phyloP scores from a whole-genome alignment of 495 filamentous ascomycete genomes.

The Hypoxylon fragiforme region DNA sequence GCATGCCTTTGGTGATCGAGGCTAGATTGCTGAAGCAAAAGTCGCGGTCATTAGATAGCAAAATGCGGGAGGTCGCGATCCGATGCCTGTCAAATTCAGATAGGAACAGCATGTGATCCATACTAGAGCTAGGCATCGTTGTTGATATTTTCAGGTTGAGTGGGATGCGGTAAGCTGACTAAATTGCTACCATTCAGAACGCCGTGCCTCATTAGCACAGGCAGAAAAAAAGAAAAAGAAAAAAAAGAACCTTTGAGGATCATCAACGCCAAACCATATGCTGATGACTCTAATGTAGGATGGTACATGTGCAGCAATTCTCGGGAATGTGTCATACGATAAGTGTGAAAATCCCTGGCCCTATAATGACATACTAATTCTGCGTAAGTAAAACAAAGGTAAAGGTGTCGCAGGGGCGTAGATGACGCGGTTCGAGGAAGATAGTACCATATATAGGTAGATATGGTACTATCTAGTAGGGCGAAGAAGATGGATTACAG shows the following conservation, averaged over 20 bases:
- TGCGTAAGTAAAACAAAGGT: constrained; percentile 2
- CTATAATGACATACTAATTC: constrained; percentile 10
- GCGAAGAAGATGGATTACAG: not conserved
- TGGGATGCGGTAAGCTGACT: constrained; percentile 34
- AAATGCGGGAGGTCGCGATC: constrained; percentile 28
- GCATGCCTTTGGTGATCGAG: constrained; percentile 16
- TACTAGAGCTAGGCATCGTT: constrained; percentile 10
- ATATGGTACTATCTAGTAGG: no score
- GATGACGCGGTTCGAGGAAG: constrained; percentile 14
- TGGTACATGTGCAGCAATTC: constrained; percentile 8
- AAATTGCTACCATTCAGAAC: constrained; percentile 19
- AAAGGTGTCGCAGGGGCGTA: constrained; percentile 9
- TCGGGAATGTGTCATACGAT: constrained; percentile 23
- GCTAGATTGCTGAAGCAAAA: constrained; percentile 11
- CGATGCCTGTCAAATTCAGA: constrained; percentile 23
- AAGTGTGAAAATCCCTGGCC: constrained; percentile 13
- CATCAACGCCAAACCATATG: constrained; percentile 6
- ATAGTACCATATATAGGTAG: no score
- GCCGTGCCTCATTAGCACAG: constrained; percentile 18
- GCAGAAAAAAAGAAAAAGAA: not conserved
- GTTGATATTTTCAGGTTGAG: constrained; percentile 17
- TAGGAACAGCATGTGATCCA: constrained; percentile 25
- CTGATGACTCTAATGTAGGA: constrained; percentile 21
- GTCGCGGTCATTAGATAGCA: constrained; percentile 15
- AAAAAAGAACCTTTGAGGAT: constrained; percentile 2